These are phyloP conservation scores for Dentipellis fragilis DNA, from an alignment of 768 basidiomycete species.

Conservation along the genomic window DNA sequence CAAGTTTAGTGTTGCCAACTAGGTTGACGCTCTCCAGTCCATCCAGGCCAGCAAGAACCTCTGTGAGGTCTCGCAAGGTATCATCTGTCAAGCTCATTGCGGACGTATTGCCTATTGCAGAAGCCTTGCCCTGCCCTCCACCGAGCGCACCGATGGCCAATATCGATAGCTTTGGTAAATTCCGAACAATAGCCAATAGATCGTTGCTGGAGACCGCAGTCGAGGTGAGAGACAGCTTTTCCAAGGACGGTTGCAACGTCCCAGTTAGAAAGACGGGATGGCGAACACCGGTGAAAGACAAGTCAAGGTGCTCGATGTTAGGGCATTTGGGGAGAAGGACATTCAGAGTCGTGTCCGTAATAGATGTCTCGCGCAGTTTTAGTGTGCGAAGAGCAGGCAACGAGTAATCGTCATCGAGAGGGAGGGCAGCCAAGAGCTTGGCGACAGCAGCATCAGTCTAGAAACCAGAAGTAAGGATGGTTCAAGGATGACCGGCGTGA, in stretches of 20 bases:
- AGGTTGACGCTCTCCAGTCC: slow-evolving; percentile 45
- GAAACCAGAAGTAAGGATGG: not conserved
- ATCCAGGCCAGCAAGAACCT: slow-evolving; percentile 24
- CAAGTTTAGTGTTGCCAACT: slow-evolving; percentile 52
- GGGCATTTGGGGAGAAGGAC: slow-evolving; percentile 37
- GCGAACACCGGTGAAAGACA: slow-evolving; percentile 52
- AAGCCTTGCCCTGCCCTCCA: slow-evolving; percentile 23
- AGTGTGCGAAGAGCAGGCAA: slow-evolving; percentile 38
- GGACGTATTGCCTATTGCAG: slow-evolving; percentile 33
- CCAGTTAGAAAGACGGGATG: slow-evolving; percentile 20
- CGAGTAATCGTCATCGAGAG: slow-evolving; percentile 13
- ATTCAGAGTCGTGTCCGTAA: slow-evolving; percentile 41
- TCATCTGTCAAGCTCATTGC: slow-evolving; percentile 49
- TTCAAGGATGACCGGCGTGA: not conserved
- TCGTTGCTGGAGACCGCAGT: slow-evolving; percentile 33
- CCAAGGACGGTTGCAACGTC: slow-evolving; percentile 21
- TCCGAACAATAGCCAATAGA: slow-evolving; percentile 28
- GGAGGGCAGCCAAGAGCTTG: slow-evolving; percentile 28
- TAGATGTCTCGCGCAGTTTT: slow-evolving; percentile 44
- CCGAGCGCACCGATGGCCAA: slow-evolving; percentile 54
- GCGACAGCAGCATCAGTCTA: slow-evolving; percentile 50
- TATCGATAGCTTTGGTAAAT: slow-evolving; percentile 32
- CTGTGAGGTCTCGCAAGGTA: slow-evolving; percentile 33
- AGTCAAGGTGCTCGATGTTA: slow-evolving; percentile 42
- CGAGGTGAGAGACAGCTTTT: slow-evolving; percentile 59